phyloP scores from a whole-genome alignment of 2,329 filamentous ascomycete species.

The Amauroascus verrucosus region DNA sequence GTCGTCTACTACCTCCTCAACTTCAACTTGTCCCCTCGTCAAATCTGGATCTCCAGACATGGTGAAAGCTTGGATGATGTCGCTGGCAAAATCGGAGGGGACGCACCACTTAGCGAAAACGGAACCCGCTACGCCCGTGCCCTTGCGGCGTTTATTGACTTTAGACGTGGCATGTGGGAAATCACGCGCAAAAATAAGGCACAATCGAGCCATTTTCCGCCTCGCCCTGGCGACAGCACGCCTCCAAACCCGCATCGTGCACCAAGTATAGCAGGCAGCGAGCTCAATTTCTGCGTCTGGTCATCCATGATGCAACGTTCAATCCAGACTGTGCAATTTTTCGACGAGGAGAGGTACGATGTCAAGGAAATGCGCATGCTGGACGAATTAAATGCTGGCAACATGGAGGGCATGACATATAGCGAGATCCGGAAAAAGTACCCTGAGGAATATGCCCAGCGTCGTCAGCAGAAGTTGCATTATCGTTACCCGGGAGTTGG shows the following conservation, averaged over 20 bases:
- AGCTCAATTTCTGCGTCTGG: constrained; percentile 94
- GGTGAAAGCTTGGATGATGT: constrained; percentile 85
- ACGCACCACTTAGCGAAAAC: constrained; percentile 71
- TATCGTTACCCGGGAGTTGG: constrained; percentile 96
- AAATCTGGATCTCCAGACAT: constrained; percentile 97
- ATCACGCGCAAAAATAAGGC: constrained; percentile 69
- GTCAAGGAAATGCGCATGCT: constrained; percentile 97
- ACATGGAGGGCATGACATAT: constrained; percentile 92
- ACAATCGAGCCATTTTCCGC: constrained; percentile 72
- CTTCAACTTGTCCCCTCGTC: constrained; percentile 88
- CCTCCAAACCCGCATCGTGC: constrained; percentile 80
- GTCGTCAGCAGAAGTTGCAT: constrained; percentile 76
- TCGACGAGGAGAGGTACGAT: constrained; percentile 92
- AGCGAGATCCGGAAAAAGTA: constrained; percentile 71
- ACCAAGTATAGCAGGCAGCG: constrained; percentile 44
- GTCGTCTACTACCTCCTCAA: constrained; percentile 93
- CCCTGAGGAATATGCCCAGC: constrained; percentile 70
- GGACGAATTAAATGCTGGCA: constrained; percentile 87
- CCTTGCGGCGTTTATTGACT: constrained; percentile 72
- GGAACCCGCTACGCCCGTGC: constrained; percentile 70
- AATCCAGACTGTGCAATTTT: constrained; percentile 77
- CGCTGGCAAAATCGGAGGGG: constrained; percentile 78
- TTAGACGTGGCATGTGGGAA: constrained; percentile 72
- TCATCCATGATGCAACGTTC: constrained; percentile 92
- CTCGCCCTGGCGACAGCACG: constrained; percentile 78